Conservation (phyloP, 2,329 filamentous ascomycete species). For the Aureobasidium sp. region DNA sequence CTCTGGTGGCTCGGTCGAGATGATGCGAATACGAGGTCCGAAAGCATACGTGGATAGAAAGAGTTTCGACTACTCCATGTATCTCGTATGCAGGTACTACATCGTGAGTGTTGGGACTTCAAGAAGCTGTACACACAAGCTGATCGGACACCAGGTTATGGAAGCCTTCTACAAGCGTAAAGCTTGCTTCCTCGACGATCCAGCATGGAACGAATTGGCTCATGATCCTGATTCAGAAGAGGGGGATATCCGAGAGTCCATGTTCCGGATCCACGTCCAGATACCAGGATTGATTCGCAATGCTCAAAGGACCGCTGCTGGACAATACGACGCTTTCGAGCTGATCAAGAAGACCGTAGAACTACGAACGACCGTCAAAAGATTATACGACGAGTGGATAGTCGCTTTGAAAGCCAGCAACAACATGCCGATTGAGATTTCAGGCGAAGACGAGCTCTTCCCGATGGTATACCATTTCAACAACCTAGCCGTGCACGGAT, state of each 20-base stretch:
- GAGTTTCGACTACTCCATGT: slow-evolving; percentile 11
- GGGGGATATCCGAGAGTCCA: neutral
- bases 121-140: neutral
- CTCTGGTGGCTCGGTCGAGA: neutral
- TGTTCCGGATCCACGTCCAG: slow-evolving; percentile 6
- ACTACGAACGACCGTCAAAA: neutral
- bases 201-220: slow-evolving; percentile 1
- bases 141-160: neutral
- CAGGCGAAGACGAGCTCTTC: slow-evolving; percentile 6
- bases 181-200: slow-evolving; percentile 8
- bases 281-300: slow-evolving; percentile 5
- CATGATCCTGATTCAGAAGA: neutral
- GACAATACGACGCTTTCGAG: neutral
- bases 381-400: slow-evolving; percentile 1
- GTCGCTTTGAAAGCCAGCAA: neutral
- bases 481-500: slow-evolving; percentile 1
- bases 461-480: slow-evolving; percentile 1
- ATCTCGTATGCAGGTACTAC: slow-evolving; percentile 8
- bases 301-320: neutral
- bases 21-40: slow-evolving; percentile 9
- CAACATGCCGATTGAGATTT: neutral
- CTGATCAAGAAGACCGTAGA: neutral
- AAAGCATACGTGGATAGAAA: slow-evolving; percentile 2
- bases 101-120: neutral
- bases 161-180: slow-evolving; percentile 6